Evolutionary conservation across 2,329 filamentous ascomycete genomes (phyloP).

Genomic region (Gremmenia infestans): DNA sequence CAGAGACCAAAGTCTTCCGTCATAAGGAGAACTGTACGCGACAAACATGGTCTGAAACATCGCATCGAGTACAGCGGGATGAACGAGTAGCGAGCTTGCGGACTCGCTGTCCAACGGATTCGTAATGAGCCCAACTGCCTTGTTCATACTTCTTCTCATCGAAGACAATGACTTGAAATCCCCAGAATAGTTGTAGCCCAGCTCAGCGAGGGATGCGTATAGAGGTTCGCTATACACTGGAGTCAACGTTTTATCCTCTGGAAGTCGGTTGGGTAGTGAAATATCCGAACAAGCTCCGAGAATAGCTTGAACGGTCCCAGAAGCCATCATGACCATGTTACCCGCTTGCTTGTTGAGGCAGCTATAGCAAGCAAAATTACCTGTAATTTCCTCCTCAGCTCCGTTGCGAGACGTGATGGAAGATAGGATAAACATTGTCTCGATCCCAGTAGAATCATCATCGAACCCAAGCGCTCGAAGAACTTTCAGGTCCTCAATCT

Average conservation of each 20-base stretch:
- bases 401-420: neutral
- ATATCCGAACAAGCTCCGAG: neutral
- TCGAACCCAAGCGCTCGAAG: neutral
- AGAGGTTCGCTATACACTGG: neutral
- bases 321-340: neutral
- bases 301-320: neutral
- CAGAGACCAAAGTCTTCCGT: constrained; percentile 11
- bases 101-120: neutral
- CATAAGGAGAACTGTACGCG: constrained; percentile 9
- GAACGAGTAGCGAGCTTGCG: constrained; percentile 20
- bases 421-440: constrained; percentile 9
- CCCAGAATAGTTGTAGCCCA: neutral
- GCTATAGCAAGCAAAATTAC: neutral
- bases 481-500: constrained; percentile 1
- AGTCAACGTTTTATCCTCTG: neutral
- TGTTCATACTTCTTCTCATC: neutral
- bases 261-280: neutral
- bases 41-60: constrained; percentile 48
- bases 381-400: neutral
- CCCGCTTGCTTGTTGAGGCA: neutral
- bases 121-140: neutral
- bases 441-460: constrained; percentile 1
- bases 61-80: constrained; percentile 51
- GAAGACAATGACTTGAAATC: neutral
- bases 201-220: neutral